Conservation (phyloP, 176 grass and related monocot species). For the Oryza officinalis region DNA sequence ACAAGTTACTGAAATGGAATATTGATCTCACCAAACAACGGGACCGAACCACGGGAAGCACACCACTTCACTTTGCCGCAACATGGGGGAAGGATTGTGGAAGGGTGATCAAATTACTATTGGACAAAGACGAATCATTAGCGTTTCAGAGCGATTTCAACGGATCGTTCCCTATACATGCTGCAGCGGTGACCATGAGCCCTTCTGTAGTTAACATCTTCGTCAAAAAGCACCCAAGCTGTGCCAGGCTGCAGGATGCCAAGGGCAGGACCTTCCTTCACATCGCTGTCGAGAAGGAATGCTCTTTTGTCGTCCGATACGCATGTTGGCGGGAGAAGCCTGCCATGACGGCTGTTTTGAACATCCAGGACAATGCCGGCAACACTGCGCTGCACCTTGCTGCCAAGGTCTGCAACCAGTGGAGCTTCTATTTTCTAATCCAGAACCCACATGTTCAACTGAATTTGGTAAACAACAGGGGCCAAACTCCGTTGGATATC, state of each 20-base stretch:
- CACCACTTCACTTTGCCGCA: constrained; percentile 50
- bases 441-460: constrained; percentile 3
- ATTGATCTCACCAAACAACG: background rate
- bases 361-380: constrained; percentile 32
- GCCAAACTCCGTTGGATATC: constrained; percentile 32
- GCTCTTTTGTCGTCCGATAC: background rate
- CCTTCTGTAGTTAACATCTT: background rate
- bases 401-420: background rate
- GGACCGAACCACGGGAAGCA: constrained; percentile 24
- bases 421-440: background rate
- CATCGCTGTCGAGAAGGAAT: background rate
- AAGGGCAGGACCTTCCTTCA: constrained; percentile 22
- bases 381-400: constrained; percentile 39
- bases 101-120: constrained; percentile 14
- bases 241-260: background rate
- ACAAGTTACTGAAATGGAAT: constrained; percentile 3
- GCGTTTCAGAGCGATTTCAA: constrained; percentile 3
- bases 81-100: background rate
- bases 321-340: background rate
- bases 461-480: constrained; percentile 19
- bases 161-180: constrained; percentile 44
- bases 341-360: background rate
- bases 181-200: background rate
- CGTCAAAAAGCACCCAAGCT: background rate
- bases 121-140: background rate